Conservation (phyloP, 306 rosid genomes). For the Echinosophora koreensis region DNA sequence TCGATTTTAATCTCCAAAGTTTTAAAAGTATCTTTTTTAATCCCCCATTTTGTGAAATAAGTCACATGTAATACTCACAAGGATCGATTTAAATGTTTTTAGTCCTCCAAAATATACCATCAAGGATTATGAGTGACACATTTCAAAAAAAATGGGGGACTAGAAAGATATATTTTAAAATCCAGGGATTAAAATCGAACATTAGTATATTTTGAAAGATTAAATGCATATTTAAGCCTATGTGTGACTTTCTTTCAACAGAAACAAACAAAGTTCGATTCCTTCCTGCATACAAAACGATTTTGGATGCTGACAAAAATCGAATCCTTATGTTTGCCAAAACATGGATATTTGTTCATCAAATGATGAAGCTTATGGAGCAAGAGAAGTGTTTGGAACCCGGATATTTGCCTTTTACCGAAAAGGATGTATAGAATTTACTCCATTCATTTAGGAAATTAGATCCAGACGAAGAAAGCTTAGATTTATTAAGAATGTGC, state of each 20-base stretch:
- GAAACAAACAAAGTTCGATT: constrained; percentile 97
- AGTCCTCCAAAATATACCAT: no score
- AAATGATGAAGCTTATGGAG: constrained; percentile 98
- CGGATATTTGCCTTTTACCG: constrained; percentile 92
- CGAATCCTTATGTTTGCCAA: constrained; percentile 95
- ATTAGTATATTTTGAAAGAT: no score
- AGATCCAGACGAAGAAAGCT: constrained; percentile 87
- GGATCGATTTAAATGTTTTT: no score
- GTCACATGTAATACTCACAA: no score
- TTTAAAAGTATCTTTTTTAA: no score
- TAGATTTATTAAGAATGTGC: constrained; percentile 93
- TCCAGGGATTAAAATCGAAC: no score
- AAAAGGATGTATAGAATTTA: constrained; percentile 91
- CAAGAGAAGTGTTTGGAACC: constrained; percentile 94
- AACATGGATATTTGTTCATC: constrained; percentile 96
- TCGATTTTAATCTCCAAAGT: no score
- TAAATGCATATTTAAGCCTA: no score
- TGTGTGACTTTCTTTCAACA: not conserved
- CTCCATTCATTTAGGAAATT: constrained; percentile 91
- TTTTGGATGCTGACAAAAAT: constrained; percentile 82
- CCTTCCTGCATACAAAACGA: constrained; percentile 96
- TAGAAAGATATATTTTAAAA: no score
- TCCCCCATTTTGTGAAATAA: no score
- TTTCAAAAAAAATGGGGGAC: no score
- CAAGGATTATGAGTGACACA: no score